Evolutionary conservation across 176 grass and related monocot genomes (phyloP).

Genomic region (Panicum miliaceum): DNA sequence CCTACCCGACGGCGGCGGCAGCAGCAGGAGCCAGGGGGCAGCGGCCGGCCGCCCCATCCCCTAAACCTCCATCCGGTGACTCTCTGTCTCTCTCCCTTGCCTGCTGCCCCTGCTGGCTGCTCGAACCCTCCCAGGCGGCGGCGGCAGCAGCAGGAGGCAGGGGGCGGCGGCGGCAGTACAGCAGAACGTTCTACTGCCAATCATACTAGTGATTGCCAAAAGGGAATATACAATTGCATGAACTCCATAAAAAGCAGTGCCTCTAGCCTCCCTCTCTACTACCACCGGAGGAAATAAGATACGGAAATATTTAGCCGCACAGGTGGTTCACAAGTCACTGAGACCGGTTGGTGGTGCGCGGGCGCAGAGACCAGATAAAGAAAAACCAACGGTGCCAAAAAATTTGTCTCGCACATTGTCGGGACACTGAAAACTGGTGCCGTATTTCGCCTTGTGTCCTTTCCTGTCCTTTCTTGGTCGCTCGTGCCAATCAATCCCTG

Average conservation of each 20-base stretch:
- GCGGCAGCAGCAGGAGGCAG: too few species aligned
- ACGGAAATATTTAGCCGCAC: neutral
- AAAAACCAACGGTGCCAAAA: conserved; percentile 8
- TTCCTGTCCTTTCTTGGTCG: conserved; percentile 14
- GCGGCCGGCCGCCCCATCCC: too few species aligned
- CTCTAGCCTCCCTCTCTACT: neutral
- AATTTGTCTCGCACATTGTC: neutral
- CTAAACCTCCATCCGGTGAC: too few species aligned
- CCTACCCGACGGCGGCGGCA: too few species aligned
- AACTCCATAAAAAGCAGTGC: neutral
- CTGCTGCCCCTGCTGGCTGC: too few species aligned
- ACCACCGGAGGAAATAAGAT: neutral
- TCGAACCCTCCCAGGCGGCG: too few species aligned
- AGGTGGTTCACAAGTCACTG: conserved; percentile 27
- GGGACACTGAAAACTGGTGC: neutral
- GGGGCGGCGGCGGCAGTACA: too few species aligned
- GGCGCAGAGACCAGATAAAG: neutral
- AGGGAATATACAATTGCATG: neutral
- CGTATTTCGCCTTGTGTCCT: neutral
- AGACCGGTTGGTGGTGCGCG: neutral
- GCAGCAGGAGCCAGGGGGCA: too few species aligned
- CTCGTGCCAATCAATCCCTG: conserved; percentile 13
- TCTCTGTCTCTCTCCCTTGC: too few species aligned
- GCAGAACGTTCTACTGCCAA: neutral
- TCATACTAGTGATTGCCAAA: neutral